Conservation (phyloP, 129 eudicot genomes). For the Ambrosia trifida region DNA sequence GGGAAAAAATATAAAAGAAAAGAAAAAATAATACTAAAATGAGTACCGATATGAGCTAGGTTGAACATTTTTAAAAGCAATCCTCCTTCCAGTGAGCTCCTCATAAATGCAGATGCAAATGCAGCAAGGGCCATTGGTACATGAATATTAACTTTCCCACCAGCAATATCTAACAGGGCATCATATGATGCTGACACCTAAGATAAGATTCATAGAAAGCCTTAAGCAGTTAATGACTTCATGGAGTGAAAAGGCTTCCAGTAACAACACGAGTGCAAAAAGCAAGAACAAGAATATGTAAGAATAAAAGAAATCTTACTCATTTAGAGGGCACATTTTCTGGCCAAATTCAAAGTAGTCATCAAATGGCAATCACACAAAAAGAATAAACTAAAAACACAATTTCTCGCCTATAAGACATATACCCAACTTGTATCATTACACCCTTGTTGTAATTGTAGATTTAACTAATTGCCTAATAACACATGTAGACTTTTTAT, state of each 20-base stretch:
- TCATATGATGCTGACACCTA: slow-evolving; percentile 91
- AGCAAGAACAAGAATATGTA: slow-evolving; percentile 6
- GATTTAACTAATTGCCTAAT: background rate
- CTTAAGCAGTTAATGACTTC: background rate
- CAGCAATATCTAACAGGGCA: slow-evolving; percentile 71
- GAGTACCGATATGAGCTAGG: slow-evolving; percentile 89
- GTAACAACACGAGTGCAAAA: background rate
- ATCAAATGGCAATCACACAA: background rate
- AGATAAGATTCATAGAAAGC: slow-evolving; percentile 9
- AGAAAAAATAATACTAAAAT: background rate
- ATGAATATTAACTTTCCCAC: slow-evolving; percentile 96
- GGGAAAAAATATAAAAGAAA: no score
- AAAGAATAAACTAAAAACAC: background rate
- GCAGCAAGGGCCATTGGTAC: slow-evolving; percentile 99
- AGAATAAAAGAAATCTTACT: background rate
- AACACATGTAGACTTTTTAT: background rate
- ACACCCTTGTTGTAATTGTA: background rate
- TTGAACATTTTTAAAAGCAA: slow-evolving; percentile 95
- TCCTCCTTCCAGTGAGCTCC: slow-evolving; percentile 93
- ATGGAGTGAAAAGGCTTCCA: background rate
- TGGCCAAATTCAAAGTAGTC: background rate
- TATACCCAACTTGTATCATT: background rate
- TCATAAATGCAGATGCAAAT: slow-evolving; percentile 96
- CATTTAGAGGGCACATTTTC: background rate
- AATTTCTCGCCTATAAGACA: background rate